A percentile compares a stretch with the other conserved stretches of the same genome.
phyloP scores from a whole-genome alignment of 306 rosid genomes.

The Castanea crenata region DNA sequence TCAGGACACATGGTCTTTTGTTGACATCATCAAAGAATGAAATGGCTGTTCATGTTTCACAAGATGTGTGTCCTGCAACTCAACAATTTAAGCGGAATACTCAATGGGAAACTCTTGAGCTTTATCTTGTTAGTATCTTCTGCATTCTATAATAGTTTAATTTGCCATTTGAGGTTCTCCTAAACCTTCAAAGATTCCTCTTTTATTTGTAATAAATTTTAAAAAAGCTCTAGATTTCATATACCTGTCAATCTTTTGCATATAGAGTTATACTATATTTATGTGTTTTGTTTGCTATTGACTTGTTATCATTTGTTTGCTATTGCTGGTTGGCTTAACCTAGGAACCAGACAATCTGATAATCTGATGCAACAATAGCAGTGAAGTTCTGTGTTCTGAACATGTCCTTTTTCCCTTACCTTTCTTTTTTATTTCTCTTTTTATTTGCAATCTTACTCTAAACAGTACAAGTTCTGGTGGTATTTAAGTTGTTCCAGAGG shows the following conservation, averaged over 20 bases:
- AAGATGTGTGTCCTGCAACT: conserved; percentile 41
- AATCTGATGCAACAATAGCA: too few relatives aligned
- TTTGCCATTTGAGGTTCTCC: neutral
- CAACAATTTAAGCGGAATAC: conserved; percentile 48
- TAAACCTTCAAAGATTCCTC: neutral
- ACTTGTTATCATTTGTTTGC: too few relatives aligned
- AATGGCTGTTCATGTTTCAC: conserved; percentile 57
- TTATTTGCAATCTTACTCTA: neutral
- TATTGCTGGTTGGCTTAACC: too few relatives aligned
- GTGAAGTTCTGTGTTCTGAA: too few relatives aligned
- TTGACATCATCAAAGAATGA: conserved; percentile 61
- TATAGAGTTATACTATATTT: too few relatives aligned
- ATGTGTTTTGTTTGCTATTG: too few relatives aligned
- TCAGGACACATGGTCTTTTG: conserved; percentile 53
- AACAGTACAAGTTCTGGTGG: neutral
- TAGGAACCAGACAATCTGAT: too few relatives aligned
- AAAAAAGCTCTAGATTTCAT: too few relatives aligned
- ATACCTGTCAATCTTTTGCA: too few relatives aligned
- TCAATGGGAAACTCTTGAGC: conserved; percentile 76
- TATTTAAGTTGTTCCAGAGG: neutral
- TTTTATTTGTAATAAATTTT: neutral
- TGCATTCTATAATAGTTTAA: neutral
- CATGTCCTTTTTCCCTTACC: too few relatives aligned
- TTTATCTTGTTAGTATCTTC: conserved; percentile 71
- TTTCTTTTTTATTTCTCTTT: neutral